phyloP scores from a whole-genome alignment of 2,329 filamentous ascomycete species.

The Ophiognomonia clavigignenti-juglandacearum region DNA sequence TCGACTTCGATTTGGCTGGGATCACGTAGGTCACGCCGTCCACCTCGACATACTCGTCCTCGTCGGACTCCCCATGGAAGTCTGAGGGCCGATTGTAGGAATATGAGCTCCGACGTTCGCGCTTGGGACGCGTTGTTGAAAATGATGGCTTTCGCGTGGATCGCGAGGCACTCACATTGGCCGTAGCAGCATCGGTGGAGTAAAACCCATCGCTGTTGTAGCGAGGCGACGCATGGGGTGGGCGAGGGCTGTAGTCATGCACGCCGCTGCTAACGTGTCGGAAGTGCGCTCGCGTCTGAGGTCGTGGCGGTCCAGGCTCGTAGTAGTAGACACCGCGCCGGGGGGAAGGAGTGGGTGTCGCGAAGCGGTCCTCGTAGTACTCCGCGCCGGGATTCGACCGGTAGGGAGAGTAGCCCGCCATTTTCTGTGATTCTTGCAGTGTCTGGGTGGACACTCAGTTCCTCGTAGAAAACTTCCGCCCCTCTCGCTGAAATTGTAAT shows the following conservation, averaged over 20 bases:
- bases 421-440: conserved; percentile 31
- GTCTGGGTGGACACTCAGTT: conserved; percentile 26
- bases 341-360: conserved; percentile 52
- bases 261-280: conserved; percentile 38
- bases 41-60: conserved; percentile 56
- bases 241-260: conserved; percentile 39
- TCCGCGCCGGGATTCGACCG: conserved; percentile 45
- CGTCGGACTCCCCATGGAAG: conserved; percentile 58
- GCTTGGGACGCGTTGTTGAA: conserved; percentile 40
- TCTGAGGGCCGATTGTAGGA: conserved; percentile 55
- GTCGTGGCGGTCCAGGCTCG: conserved; percentile 44
- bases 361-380: conserved; percentile 45
- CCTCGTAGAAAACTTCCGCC: conserved; percentile 13
- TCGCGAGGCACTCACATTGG: conserved; percentile 57
- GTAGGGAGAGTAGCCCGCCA: conserved; percentile 40
- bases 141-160: conserved; percentile 44
- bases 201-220: conserved; percentile 60
- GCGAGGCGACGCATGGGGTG: conserved; percentile 51
- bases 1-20: conserved; percentile 45
- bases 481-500: too few species aligned
- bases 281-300: conserved; percentile 49
- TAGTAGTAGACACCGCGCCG: conserved; percentile 39
- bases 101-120: conserved; percentile 53
- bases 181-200: conserved; percentile 41
- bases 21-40: conserved; percentile 49